Percentiles rank a stretch among this genome's conserved stretches.
Evolutionary conservation across 257 asterid species (phyloP).

Genomic region (Gentiana straminea): DNA sequence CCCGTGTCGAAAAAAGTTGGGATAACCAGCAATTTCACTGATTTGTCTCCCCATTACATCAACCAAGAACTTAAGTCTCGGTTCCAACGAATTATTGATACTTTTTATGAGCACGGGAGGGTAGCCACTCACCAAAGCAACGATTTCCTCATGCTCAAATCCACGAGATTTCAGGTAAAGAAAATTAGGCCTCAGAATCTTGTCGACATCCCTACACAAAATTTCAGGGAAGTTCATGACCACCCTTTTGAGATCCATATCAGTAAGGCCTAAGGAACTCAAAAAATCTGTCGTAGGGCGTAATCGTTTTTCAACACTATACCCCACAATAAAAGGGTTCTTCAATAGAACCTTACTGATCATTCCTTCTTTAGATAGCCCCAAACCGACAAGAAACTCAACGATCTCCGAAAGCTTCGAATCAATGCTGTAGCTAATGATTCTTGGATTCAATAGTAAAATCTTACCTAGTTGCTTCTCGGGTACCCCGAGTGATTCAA

Average conservation of each 20-base stretch:
- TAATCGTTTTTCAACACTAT: conserved; percentile 67
- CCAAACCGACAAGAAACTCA: conserved; percentile 62
- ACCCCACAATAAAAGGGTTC: conserved; percentile 78
- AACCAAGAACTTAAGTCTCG: conserved; percentile 72
- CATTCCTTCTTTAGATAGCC: conserved; percentile 56
- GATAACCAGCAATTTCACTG: conserved; percentile 66
- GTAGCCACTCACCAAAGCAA: conserved; percentile 67
- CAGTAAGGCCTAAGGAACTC: conserved; percentile 60
- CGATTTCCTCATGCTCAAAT: conserved; percentile 45
- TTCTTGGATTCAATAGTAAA: conserved; percentile 74
- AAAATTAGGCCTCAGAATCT: conserved; percentile 59
- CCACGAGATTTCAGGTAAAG: conserved; percentile 57
- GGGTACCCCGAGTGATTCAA: conserved; percentile 77
- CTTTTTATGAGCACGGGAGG: conserved; percentile 94
- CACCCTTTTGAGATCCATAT: conserved; percentile 51
- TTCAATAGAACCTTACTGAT: conserved; percentile 73
- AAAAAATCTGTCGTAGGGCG: conserved; percentile 69
- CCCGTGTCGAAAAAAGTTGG: conserved; percentile 79
- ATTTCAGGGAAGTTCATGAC: conserved; percentile 67
- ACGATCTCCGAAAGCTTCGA: conserved; percentile 66
- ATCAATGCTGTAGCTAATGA: conserved; percentile 87
- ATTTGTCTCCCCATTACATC: conserved; percentile 76
- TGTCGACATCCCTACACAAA: conserved; percentile 69
- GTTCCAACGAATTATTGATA: conserved; percentile 56
- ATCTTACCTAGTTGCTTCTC: conserved; percentile 83